A percentile compares a stretch with the other conserved stretches of the same genome.
These are phyloP conservation scores for Ceratopteris richardii DNA, from an alignment of 75 land plant species.

Conservation along the genomic window DNA sequence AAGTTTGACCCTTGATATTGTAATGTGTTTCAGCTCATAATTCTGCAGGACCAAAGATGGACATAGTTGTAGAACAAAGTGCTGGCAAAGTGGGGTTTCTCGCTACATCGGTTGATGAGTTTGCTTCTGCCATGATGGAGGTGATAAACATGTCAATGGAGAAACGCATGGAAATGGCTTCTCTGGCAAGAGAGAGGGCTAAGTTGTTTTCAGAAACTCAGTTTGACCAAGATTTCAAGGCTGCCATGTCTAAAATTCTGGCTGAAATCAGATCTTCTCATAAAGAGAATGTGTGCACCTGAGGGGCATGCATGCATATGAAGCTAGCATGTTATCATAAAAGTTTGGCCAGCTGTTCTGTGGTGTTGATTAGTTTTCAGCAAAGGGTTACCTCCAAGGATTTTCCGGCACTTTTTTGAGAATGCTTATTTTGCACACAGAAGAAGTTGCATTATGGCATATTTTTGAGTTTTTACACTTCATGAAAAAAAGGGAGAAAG, in stretches of 20 bases:
- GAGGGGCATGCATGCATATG: too few species aligned
- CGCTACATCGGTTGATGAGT: slow-evolving; percentile 61
- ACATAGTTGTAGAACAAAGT: slow-evolving; percentile 79
- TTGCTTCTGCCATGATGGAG: slow-evolving; percentile 72
- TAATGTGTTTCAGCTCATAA: slow-evolving; percentile 61
- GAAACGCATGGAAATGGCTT: slow-evolving; percentile 68
- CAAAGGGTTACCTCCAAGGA: too few species aligned
- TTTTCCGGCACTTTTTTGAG: too few species aligned
- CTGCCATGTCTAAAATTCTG: slow-evolving; percentile 47
- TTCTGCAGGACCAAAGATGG: slow-evolving; percentile 97
- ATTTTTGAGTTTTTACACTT: too few species aligned
- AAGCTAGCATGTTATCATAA: too few species aligned
- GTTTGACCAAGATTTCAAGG: slow-evolving; percentile 77
- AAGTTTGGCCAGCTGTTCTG: too few species aligned
- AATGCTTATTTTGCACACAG: too few species aligned
- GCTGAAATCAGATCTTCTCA: not conserved
- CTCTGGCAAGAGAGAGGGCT: slow-evolving; percentile 84
- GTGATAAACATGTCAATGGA: slow-evolving; percentile 58
- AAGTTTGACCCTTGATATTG: not conserved
- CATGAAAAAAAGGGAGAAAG: too few species aligned
- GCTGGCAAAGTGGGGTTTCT: slow-evolving; percentile 83
- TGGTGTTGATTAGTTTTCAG: too few species aligned
- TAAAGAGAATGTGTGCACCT: too few species aligned
- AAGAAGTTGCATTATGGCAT: too few species aligned
- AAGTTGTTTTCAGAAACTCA: slow-evolving; percentile 59